Evolutionary conservation across 1,284 basidiomycete genomes (phyloP).

Genomic region (Cryptococcus sp.): DNA sequence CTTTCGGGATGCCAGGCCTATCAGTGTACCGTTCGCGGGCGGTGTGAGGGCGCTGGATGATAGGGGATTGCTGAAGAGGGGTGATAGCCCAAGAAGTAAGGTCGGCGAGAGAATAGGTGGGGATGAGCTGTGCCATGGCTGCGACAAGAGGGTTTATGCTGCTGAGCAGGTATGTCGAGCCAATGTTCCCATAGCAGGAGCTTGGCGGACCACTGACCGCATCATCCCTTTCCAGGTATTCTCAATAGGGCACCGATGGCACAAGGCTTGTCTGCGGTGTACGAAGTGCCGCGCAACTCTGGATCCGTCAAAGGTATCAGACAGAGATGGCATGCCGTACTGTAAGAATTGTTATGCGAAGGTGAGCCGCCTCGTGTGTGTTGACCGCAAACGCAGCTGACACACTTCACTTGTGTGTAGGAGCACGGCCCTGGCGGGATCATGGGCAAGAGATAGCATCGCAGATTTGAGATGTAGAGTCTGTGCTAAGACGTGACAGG

Average conservation of each 20-base stretch:
- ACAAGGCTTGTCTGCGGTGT: conserved; percentile 48
- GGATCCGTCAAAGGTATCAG: conserved; percentile 57
- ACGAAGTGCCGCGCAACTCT: conserved; percentile 41
- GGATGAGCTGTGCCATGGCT: conserved; percentile 44
- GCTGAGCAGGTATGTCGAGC: conserved; percentile 47
- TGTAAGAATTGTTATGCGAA: conserved; percentile 53
- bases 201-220: too few species aligned
- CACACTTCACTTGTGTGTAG: conserved; percentile 10
- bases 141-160: conserved; percentile 52
- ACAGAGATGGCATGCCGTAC: conserved; percentile 57
- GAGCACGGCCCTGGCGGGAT: conserved; percentile 48
- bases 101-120: conserved; percentile 38
- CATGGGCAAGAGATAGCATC: conserved; percentile 33
- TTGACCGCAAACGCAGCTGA: background rate
- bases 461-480: background rate
- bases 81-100: conserved; percentile 41
- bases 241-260: conserved; percentile 45
- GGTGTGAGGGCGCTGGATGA: conserved; percentile 38
- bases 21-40: conserved; percentile 38
- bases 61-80: conserved; percentile 33
- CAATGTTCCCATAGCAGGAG: background rate
- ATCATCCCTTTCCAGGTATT: conserved; percentile 24
- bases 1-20: conserved; percentile 36
- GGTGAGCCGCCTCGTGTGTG: conserved; percentile 15
- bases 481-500: too few species aligned